Evolutionary conservation across 106 monocot genomes (phyloP), one percentile per base, ranked within the genome.

Genomic region (Dactylorhiza incarnata): DNA sequence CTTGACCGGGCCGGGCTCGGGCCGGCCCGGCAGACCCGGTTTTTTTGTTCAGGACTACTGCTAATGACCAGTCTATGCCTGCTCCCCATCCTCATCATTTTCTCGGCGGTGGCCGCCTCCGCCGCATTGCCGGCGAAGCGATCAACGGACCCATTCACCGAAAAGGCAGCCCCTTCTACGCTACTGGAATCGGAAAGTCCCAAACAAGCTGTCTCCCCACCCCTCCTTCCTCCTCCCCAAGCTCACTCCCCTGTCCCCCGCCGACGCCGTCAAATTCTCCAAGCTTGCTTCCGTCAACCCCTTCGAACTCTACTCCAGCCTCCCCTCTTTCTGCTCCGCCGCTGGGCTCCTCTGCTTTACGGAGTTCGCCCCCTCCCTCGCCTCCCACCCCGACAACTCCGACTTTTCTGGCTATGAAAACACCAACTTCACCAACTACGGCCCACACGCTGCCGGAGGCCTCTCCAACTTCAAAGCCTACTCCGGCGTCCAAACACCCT

Each of bases 391-490:
- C 48, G 14, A 20, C 19, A 69, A 74, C 48, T 73, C 83, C 50
- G 12, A 25, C 66, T 94, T 94, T 84, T 11, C 76, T 73, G 7
- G 4, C 73, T 94, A 94, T 76, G 3, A 46, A 26, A 75, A 83
- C 84, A 69, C 53, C 26, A 85, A 88, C 83, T 94, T 94, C 90
- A 78, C 83, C 84, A 90, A 88, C 85, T 96, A 96, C 81, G 95
- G 85, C 53, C 78, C 82, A 51, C 56, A 25, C 29, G 71, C 51
- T 20, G 50, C 45, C 68, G 85, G 61, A 43, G 87, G 90, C 15
- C 19, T 75, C 15, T 56, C 68, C 72, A 79, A 86, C 49, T 95
- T 95, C 88, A 78, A 77, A 24, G 85, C 75, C 82, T 96, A 96
- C 79, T 93, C 93, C 58, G 76, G 61, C 48, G n/a, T n/a, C 8